Evolutionary conservation across 2,329 filamentous ascomycete species (phyloP), one percentile per base, ranked within the genome.

Genomic region (Microascus cirrosus): DNA sequence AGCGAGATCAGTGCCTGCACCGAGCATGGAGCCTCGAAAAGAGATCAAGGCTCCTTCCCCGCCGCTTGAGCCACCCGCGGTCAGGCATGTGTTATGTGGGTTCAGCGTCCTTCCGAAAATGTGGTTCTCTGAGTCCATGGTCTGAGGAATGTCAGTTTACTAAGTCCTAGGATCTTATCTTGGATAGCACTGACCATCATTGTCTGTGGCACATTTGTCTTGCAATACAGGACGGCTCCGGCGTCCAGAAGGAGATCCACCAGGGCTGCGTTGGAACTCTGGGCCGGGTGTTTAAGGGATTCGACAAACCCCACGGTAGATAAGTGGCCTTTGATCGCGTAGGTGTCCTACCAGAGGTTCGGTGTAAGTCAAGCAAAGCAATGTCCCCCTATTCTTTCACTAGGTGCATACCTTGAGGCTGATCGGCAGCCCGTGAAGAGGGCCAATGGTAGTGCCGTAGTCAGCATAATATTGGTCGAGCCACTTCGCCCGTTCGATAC

Each of bases 81-180:
- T 50, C 45, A 50, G 45, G 22, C 8, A 50, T 50, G 22, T n/a
- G n/a, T 86, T 85, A 5, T 71, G 69, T 0, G 86, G 85, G 65
- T 85, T 86, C 25, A 82, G 66, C 0, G 83, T 85, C 12, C 82
- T 74, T 7, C 84, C 85, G 63, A 83, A 82, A 1, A 80, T 73
- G 62, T 86, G 84, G 69, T 87, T 87, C 18, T 85, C 80, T 1
- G 76, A 80, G 65, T 87, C 85, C 11, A 82, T 78, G 55, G 86
- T 84, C 28, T 32, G 28, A 8, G 4, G 8, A 32, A 4, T 32
- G 28, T 32, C 8, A 32, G 28, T 8, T 32, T 4, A 32, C n/a
- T n/a, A 32, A 32, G 28, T 32, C 28, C 28, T 32, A 32, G 4
- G 8, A 4, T 32, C 28, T 32, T 4, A 32, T 4, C n/a, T n/a